Base-by-base conservation (phyloP, 306 rosid species). In the Quercus cerris region DNA sequence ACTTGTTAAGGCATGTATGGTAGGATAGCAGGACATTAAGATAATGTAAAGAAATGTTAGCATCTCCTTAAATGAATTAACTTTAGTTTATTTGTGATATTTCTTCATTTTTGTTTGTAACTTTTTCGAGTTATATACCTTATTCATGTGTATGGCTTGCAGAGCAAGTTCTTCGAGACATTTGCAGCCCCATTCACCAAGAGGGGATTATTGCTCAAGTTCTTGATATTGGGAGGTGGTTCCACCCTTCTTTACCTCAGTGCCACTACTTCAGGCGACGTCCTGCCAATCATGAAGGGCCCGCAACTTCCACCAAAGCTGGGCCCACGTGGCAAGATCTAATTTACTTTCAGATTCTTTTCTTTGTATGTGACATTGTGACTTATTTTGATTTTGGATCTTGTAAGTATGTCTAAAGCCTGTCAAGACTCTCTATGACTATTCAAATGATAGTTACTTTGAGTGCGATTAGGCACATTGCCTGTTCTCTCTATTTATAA, bases 151-250 rank as follows among this genome's bases (percentile, higher is more conserved):
- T 17, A 56, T 63, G 79, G 30, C 69, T 44, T 74, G 83, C 86
- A 95, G 99, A 93, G 96, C 97, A 95, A 95, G 81, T 95, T 95
- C 92, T 95, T 95, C 25, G 98, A 95, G 94, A 91, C 97, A 75
- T 93, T 95, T 89, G 97, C 96, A 20, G 99, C 96, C 64, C 99
- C 99, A 74, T 95, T 95, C 88, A 90, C 99, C 85, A 95, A 93
- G 92, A 95, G 99, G 87, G 98, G 98, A 28, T 71, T 95, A 67
- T 81, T 95, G 81, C 98, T 95, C 74, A 95, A 95, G 92, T 95
- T 95, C 88, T 85, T 91, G 93, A 83, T 93, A 31, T 67, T 95
- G 63, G 99, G 99, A 76, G 98, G 99, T 56, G 99, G 92, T 67
- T 88, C 96, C 73, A 76, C 99, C 70, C 85, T 95, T n/a, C 96